phyloP scores from a whole-genome alignment of 345 rosid genomes.

The Citrus hindsii region DNA sequence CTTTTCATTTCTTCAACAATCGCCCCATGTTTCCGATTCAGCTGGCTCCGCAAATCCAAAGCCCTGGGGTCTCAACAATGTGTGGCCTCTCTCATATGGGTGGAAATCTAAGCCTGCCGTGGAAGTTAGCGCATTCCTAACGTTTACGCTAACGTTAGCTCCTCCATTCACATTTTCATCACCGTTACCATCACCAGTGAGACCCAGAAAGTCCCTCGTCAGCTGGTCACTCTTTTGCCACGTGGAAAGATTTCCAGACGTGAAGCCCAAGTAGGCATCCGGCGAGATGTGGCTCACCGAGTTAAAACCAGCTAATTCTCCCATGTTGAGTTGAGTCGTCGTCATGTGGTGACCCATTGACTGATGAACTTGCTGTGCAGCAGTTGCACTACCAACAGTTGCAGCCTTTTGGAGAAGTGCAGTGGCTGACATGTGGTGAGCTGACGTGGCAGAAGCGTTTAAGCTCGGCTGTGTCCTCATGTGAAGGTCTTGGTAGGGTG shows the following conservation, averaged over 20 bases:
- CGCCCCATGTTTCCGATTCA: conserved; percentile 40
- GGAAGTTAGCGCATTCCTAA: conserved; percentile 43
- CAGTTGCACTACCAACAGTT: conserved; percentile 37
- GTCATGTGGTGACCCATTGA: conserved; percentile 23
- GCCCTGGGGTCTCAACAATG: conserved; percentile 44
- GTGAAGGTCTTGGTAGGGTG: conserved; percentile 36
- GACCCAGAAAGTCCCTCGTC: conserved; percentile 82
- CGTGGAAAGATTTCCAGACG: conserved; percentile 35
- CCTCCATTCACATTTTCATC: conserved; percentile 20
- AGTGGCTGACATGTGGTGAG: conserved; percentile 72
- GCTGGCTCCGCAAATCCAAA: conserved; percentile 47
- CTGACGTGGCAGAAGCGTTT: conserved; percentile 20
- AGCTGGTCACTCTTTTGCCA: conserved; percentile 64
- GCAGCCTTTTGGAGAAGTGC: conserved; percentile 94
- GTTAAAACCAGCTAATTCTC: conserved; percentile 13
- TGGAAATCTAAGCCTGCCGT: conserved; percentile 49
- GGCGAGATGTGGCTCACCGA: conserved; percentile 27
- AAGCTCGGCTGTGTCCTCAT: conserved; percentile 18
- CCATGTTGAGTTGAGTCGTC: conserved; percentile 31
- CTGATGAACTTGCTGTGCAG: conserved; percentile 24
- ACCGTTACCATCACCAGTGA: conserved; percentile 31
- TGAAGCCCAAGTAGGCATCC: conserved; percentile 28
- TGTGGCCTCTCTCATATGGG: conserved; percentile 40
- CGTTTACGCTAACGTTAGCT: conserved; percentile 40
- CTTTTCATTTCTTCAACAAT: conserved; percentile 16